These are phyloP conservation scores for Acanthamoeba triangularis DNA, from an alignment of 208 protist species.

Conservation along the genomic window DNA sequence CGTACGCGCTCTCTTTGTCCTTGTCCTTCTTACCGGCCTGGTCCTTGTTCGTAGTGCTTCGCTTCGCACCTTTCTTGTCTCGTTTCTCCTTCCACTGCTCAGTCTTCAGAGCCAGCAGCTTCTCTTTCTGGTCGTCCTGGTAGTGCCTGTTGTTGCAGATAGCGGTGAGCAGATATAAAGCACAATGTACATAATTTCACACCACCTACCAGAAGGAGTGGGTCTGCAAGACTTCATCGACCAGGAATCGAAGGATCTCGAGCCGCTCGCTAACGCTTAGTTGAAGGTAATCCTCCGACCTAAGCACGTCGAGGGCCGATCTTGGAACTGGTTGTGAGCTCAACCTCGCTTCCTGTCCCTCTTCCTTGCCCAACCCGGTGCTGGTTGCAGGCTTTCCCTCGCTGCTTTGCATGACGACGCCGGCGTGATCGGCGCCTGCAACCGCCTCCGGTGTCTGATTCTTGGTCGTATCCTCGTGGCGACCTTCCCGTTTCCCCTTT, in stretches of 20 bases:
- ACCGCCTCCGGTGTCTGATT: too few relatives aligned
- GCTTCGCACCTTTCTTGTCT: not conserved
- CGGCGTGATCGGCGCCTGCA: too few relatives aligned
- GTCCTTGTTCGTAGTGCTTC: not conserved
- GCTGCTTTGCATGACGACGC: too few relatives aligned
- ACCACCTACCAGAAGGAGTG: not conserved
- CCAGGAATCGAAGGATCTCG: not conserved
- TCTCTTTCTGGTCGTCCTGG: not conserved
- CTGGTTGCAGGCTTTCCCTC: not conserved
- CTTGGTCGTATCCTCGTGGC: too few relatives aligned
- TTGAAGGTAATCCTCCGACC: not conserved
- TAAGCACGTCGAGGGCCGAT: not conserved
- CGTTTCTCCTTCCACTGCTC: conserved; percentile 11
- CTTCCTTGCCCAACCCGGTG: not conserved
- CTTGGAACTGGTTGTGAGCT: not conserved
- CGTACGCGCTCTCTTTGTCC: not conserved
- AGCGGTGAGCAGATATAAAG: too few relatives aligned
- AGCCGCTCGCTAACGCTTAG: not conserved
- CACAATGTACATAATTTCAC: too few relatives aligned
- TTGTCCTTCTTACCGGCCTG: not conserved
- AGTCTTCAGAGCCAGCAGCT: not conserved
- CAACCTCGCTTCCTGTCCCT: not conserved
- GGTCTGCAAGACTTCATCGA: not conserved
- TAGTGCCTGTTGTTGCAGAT: not conserved
- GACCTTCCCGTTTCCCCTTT: not conserved